Base-by-base conservation (phyloP, 768 basidiomycete genomes). In the Boletus pseudopeckii region DNA sequence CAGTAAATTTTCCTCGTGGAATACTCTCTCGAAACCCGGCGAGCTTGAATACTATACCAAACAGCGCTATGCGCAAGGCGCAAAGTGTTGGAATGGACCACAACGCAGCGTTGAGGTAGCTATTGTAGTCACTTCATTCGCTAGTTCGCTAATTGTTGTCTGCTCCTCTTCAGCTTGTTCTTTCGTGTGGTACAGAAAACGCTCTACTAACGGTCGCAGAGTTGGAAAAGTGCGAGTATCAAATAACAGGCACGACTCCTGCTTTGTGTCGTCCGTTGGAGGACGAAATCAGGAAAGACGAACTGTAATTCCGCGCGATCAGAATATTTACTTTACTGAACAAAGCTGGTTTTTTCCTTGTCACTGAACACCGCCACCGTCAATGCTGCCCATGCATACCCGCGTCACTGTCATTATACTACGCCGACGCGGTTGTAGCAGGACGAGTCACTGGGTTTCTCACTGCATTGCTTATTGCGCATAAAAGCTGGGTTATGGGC, bases 41-140 rank as follows among this genome's bases (percentile, higher is more conserved):
- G 74, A 82, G 24, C 77, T 78, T 3, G 86, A 81, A 33, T 97
- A 86, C 71, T 97, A 98, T 70, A 72, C 79, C 43, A 86, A 82
- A 62, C 93, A 96, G 64, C 70, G 81, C 14, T 99, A 98, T 74
- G 83, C 84, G 36, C 76, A 80, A 48, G 97, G 96, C 38, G 79
- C 92, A 5, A 84, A 86, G 64, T 98, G 96, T 75, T 97, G 95
- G 96, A 97, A 97, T 63, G 96, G 97, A 1, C 97, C 97, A 4
- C 81, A 90, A 58, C 83, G 96, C 30, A 92, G 82, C 56, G 88
- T 92, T 32, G 78, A 83, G 66, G 92, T 91, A 69, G 46, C 80
- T 71, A 17, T 45, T 48, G 15, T 22, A 33, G 30, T 36, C 7
- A 43, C 6, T 49, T 30, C 11, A 15, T 41, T 34, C 18, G 15